Evolutionary conservation across 2,329 filamentous ascomycete species (phyloP).

Genomic region (Fonsecaea erecta): DNA sequence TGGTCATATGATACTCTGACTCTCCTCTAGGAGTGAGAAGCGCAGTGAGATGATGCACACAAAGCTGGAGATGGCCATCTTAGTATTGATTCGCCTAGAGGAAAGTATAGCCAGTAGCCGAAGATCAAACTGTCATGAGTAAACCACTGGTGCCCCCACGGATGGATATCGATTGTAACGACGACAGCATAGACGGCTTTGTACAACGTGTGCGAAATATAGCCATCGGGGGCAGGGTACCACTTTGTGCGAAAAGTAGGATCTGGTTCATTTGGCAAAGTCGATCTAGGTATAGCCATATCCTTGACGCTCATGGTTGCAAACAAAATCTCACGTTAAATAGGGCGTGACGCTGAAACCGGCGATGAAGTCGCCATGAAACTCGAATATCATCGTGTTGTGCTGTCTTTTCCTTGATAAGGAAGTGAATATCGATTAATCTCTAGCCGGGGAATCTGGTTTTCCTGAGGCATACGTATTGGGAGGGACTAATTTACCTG

Average conservation of each 20-base stretch:
- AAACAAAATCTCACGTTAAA: slow-evolving; percentile 1
- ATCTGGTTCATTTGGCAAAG: slow-evolving; percentile 27
- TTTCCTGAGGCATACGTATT: slow-evolving; percentile 18
- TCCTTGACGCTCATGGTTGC: not conserved
- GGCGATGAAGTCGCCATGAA: slow-evolving; percentile 37
- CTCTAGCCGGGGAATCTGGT: slow-evolving; percentile 27
- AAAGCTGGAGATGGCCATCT: slow-evolving; percentile 48
- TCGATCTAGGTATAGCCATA: slow-evolving; percentile 25
- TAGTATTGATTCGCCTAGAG: slow-evolving; percentile 37
- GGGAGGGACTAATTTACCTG: too few species aligned
- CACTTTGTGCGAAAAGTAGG: slow-evolving; percentile 21
- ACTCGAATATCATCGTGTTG: slow-evolving; percentile 33
- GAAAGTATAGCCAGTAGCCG: slow-evolving; percentile 5
- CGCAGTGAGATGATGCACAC: slow-evolving; percentile 45
- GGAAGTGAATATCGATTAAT: slow-evolving; percentile 32
- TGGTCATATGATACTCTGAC: slow-evolving; percentile 49
- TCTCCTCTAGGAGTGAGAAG: slow-evolving; percentile 41
- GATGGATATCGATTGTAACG: too few species aligned
- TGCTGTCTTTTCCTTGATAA: slow-evolving; percentile 31
- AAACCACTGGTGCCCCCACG: too few species aligned
- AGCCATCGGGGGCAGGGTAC: slow-evolving; percentile 21
- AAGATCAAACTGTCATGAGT: not conserved
- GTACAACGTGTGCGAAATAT: slow-evolving; percentile 22
- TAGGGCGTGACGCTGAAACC: slow-evolving; percentile 30
- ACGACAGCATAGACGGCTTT: slow-evolving; percentile 22